These are phyloP conservation scores for Xerocomellus dryophilus DNA, from an alignment of 768 basidiomycete species.

Conservation along the genomic window DNA sequence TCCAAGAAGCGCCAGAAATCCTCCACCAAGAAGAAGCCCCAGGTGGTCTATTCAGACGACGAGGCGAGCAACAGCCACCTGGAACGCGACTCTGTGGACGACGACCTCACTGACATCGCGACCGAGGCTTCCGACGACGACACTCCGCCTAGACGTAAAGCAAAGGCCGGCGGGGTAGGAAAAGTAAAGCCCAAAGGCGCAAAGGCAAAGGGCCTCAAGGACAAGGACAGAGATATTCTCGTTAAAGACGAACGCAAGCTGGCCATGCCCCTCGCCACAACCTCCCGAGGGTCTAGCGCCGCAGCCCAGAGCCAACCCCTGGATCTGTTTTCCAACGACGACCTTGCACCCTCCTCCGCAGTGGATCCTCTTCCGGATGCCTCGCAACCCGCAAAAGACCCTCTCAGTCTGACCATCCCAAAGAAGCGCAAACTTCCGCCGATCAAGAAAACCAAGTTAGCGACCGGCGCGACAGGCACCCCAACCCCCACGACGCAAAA, in stretches of 20 bases:
- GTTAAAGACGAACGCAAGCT: conserved; percentile 44
- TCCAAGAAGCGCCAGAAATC: conserved; percentile 19
- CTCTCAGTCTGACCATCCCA: conserved; percentile 27
- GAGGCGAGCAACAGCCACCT: conserved; percentile 27
- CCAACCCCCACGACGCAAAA: conserved; percentile 27
- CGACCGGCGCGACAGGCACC: conserved; percentile 19
- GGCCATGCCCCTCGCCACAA: conserved; percentile 11
- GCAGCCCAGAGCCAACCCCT: conserved; percentile 32
- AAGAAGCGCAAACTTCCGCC: conserved; percentile 65
- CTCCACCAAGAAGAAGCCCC: conserved; percentile 18
- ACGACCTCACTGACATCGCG: conserved; percentile 24
- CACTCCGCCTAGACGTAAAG: conserved; percentile 24
- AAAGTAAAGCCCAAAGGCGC: conserved; percentile 23
- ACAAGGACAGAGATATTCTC: conserved; percentile 37
- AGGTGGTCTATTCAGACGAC: conserved; percentile 29
- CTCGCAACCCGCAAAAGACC: conserved; percentile 26
- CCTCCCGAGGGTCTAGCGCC: conserved; percentile 29
- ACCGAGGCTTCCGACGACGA: conserved; percentile 24
- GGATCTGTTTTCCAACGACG: conserved; percentile 34
- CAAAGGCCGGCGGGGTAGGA: conserved; percentile 14
- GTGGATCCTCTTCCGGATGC: conserved; percentile 11
- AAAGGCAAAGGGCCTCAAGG: conserved; percentile 31
- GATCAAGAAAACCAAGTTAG: conserved; percentile 65
- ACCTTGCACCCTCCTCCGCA: conserved; percentile 5
- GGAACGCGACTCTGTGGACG: conserved; percentile 25